A percentile compares a stretch with the other conserved stretches of the same genome.
Evolutionary conservation across 2,329 filamentous ascomycete genomes (phyloP).

Genomic region (Beauveria pseudobassiana): DNA sequence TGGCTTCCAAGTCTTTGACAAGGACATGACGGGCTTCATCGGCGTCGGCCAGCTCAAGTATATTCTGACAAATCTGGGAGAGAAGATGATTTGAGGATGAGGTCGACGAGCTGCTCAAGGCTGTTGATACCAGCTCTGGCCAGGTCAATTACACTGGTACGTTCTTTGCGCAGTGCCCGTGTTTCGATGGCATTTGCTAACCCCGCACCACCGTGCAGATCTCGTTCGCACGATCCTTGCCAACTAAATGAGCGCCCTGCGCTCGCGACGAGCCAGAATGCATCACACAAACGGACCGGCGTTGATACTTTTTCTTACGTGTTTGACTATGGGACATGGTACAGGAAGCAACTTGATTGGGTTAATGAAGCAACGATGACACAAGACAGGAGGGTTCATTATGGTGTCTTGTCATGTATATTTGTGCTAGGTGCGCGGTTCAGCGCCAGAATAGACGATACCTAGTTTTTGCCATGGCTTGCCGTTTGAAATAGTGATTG

Average conservation of each 20-base stretch:
- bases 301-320: slow-evolving; percentile 22
- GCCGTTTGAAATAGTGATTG: neutral
- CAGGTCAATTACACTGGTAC: slow-evolving; percentile 96
- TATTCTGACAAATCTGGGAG: slow-evolving; percentile 92
- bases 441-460: slow-evolving; percentile 4
- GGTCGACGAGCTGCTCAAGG: slow-evolving; percentile 97
- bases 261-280: slow-evolving; percentile 1
- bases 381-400: slow-evolving; percentile 1
- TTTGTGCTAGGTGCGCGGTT: slow-evolving; percentile 1
- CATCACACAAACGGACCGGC: slow-evolving; percentile 12
- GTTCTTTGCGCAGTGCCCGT: slow-evolving; percentile 22
- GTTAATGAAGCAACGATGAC: slow-evolving; percentile 13
- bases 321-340: slow-evolving; percentile 16
- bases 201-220: slow-evolving; percentile 39
- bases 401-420: slow-evolving; percentile 11
- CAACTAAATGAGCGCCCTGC: slow-evolving; percentile 46
- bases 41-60: slow-evolving; percentile 97
- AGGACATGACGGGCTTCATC: slow-evolving; percentile 97
- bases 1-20: slow-evolving; percentile 98
- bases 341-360: slow-evolving; percentile 11
- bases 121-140: slow-evolving; percentile 88
- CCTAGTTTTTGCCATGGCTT: neutral
- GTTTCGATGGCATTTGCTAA: neutral
- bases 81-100: slow-evolving; percentile 99
- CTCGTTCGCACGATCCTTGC: slow-evolving; percentile 81